A percentile compares a stretch with the other conserved stretches of the same genome.
Evolutionary conservation across 2,329 filamentous ascomycete species (phyloP).

Genomic region (Stenocarpella maydis): DNA sequence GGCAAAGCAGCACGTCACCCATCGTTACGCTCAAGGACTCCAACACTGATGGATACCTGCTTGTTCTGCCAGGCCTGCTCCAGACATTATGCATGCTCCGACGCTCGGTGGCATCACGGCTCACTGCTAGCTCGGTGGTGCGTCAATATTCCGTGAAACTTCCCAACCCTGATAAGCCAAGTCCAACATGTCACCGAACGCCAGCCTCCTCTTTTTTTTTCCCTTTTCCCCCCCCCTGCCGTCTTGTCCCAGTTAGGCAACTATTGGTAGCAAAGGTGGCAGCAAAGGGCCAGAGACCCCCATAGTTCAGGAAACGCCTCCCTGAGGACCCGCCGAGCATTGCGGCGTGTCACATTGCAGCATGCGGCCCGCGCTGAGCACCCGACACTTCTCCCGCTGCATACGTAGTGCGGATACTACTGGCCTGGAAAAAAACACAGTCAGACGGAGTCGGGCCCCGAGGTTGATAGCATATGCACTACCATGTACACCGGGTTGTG

Average conservation of each 20-base stretch:
- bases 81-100: not conserved
- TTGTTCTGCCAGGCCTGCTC: not conserved
- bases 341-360: constrained; percentile 19
- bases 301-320: not conserved
- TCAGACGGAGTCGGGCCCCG: no score
- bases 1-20: constrained; percentile 22
- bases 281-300: not conserved
- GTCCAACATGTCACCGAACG: not conserved
- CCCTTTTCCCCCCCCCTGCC: no score
- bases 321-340: constrained; percentile 20
- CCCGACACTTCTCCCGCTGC: constrained; percentile 17
- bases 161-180: not conserved
- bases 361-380: constrained; percentile 12
- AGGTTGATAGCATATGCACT: not conserved
- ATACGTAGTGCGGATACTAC: no score
- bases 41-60: not conserved
- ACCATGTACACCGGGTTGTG: constrained; percentile 1
- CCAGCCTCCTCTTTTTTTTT: not conserved
- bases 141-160: constrained; percentile 10
- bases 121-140: constrained; percentile 1
- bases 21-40: constrained; percentile 9
- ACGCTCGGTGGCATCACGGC: not conserved
- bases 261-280: not conserved
- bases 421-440: not conserved
- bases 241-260: not conserved